Percentiles rank a stretch among this genome's conserved stretches.
Conservation (phyloP, 371 early-diverging fungal genomes). For the Neoconidiobolus thromboides region DNA sequence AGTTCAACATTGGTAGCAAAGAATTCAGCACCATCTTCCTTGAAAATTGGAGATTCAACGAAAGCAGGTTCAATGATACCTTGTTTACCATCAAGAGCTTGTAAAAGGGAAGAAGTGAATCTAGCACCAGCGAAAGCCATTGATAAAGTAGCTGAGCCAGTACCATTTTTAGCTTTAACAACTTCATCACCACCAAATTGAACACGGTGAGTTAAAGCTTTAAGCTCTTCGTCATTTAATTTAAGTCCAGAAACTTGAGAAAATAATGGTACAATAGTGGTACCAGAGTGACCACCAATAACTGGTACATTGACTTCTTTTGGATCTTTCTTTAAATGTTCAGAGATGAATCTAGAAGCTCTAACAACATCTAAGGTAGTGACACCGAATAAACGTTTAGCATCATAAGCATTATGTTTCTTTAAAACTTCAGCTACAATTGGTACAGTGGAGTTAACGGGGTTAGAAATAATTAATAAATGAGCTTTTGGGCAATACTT, state of each 20-base stretch:
- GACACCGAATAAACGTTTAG: constrained; percentile 85
- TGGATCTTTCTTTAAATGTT: constrained; percentile 53
- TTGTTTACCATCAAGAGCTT: constrained; percentile 74
- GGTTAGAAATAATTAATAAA: constrained; percentile 95
- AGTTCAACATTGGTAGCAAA: constrained; percentile 93
- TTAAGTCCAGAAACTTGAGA: constrained; percentile 49
- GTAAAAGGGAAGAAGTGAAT: constrained; percentile 82
- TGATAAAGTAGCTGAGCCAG: constrained; percentile 93
- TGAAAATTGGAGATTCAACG: constrained; percentile 66
- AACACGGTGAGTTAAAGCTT: constrained; percentile 87
- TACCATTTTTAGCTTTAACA: constrained; percentile 97
- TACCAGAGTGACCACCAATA: constrained; percentile 97
- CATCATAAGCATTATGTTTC: constrained; percentile 82
- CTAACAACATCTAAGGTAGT: constrained; percentile 96
- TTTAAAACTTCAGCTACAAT: constrained; percentile 95
- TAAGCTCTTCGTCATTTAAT: constrained; percentile 80
- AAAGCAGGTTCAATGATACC: constrained; percentile 87
- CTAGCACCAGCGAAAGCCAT: constrained; percentile 97
- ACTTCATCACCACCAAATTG: constrained; percentile 99
- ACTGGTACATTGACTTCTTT: constrained; percentile 70
- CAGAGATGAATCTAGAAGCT: constrained; percentile 88
- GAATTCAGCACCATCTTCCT: constrained; percentile 61
- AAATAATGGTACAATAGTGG: constrained; percentile 93
- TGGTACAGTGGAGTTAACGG: constrained; percentile 99
- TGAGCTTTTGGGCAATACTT: constrained; percentile 87